Percentiles rank a stretch among this genome's conserved stretches.
These are phyloP conservation scores for Lignosus rhinocerotis DNA, from an alignment of 1,284 basidiomycete genomes.

Conservation along the genomic window DNA sequence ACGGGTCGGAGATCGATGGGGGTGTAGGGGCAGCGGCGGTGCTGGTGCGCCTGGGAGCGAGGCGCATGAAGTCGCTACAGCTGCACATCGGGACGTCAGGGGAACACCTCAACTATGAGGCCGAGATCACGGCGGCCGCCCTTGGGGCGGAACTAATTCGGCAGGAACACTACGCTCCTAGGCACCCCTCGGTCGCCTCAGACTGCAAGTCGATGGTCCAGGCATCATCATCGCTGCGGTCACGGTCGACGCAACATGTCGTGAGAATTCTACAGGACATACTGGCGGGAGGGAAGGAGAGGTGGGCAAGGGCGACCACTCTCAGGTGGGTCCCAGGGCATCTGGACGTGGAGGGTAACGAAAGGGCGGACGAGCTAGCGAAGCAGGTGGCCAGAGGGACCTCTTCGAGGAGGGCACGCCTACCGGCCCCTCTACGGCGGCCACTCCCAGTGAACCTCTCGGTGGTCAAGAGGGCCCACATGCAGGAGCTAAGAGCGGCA, in stretches of 20 bases:
- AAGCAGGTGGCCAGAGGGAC: constrained; percentile 21
- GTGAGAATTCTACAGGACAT: constrained; percentile 18
- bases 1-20: constrained; percentile 19
- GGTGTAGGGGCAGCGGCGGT: not conserved
- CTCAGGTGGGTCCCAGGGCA: constrained; percentile 23
- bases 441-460: not conserved
- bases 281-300: too few species aligned
- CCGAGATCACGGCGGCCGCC: not conserved
- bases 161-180: too few species aligned
- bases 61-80: not conserved
- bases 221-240: constrained; percentile 1
- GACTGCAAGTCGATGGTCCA: constrained; percentile 27
- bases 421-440: not conserved
- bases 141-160: not conserved
- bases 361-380: constrained; percentile 18
- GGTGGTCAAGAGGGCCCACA: not conserved
- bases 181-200: not conserved
- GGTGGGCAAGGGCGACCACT: too few species aligned
- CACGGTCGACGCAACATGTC: constrained; percentile 22
- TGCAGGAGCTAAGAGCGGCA: not conserved
- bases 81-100: not conserved
- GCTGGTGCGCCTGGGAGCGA: not conserved
- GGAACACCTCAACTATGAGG: not conserved
- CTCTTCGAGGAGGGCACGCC: not conserved
- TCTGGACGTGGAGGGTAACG: constrained; percentile 19